Percentiles rank a stretch among this genome's conserved stretches.
Conservation (phyloP, 805 yeast species). For the Candida mattraensis region DNA sequence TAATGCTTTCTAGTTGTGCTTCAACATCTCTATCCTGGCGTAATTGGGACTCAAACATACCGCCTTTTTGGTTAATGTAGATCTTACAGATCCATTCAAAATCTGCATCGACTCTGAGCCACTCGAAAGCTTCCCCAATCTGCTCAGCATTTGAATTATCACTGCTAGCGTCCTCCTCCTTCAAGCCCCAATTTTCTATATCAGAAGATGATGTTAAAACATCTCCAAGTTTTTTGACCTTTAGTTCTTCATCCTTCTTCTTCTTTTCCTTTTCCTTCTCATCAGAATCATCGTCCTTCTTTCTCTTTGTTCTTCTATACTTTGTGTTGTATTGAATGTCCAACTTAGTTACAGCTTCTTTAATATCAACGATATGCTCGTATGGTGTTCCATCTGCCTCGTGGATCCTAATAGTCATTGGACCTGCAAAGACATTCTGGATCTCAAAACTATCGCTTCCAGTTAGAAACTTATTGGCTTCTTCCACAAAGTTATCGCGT, state of each 20-base stretch:
- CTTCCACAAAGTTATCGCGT: constrained; percentile 43
- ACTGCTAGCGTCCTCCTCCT: constrained; percentile 60
- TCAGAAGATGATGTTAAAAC: constrained; percentile 64
- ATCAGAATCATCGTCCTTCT: constrained; percentile 48
- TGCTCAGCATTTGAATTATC: constrained; percentile 47
- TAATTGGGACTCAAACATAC: constrained; percentile 91
- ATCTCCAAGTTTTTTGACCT: constrained; percentile 66
- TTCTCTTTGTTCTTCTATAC: constrained; percentile 76
- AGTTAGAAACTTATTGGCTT: constrained; percentile 39
- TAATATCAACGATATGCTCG: constrained; percentile 92
- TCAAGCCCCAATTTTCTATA: constrained; percentile 62
- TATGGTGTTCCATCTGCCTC: constrained; percentile 99
- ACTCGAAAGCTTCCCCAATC: constrained; percentile 84
- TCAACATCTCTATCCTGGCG: constrained; percentile 95
- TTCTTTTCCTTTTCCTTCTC: constrained; percentile 28
- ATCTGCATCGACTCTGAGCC: constrained; percentile 98
- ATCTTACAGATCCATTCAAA: constrained; percentile 92
- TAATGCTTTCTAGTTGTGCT: constrained; percentile 85
- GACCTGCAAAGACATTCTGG: constrained; percentile 76
- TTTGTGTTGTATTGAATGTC: constrained; percentile 96
- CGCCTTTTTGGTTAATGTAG: constrained; percentile 84
- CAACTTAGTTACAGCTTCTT: constrained; percentile 79
- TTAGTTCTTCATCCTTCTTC: constrained; percentile 29
- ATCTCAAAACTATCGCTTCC: constrained; percentile 44
- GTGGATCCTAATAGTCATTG: constrained; percentile 94